These are phyloP conservation scores for Ascoidea rubescens DNA, from an alignment of 805 yeast species.

Conservation along the genomic window DNA sequence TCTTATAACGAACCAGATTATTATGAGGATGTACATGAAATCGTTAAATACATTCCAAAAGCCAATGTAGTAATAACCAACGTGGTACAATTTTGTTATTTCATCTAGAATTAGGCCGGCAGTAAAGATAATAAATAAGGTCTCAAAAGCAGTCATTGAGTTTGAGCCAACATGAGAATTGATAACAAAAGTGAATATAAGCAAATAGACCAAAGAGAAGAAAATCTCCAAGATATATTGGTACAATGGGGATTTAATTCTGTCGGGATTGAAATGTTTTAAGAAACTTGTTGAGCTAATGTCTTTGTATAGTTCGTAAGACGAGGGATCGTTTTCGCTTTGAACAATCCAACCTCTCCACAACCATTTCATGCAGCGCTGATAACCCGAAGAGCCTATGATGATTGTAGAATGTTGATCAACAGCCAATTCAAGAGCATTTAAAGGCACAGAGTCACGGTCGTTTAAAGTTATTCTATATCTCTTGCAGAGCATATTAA, in stretches of 20 bases:
- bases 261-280: slow-evolving; percentile 65
- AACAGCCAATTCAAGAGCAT: slow-evolving; percentile 73
- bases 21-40: slow-evolving; percentile 41
- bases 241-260: slow-evolving; percentile 75
- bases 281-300: slow-evolving; percentile 38
- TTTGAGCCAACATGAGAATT: slow-evolving; percentile 12
- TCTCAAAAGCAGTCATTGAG: slow-evolving; percentile 33
- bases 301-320: slow-evolving; percentile 51
- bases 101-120: slow-evolving; percentile 58
- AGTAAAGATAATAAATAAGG: slow-evolving; percentile 49
- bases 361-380: slow-evolving; percentile 75
- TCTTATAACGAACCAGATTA: slow-evolving; percentile 41
- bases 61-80: slow-evolving; percentile 58
- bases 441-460: slow-evolving; percentile 47
- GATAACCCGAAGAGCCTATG: slow-evolving; percentile 72
- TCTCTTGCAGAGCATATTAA: slow-evolving; percentile 66
- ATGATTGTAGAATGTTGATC: slow-evolving; percentile 71
- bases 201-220: slow-evolving; percentile 49
- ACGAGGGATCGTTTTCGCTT: slow-evolving; percentile 51
- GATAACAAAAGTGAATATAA: slow-evolving; percentile 42
- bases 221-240: slow-evolving; percentile 63
- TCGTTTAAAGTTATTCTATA: slow-evolving; percentile 53
- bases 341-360: slow-evolving; percentile 93
- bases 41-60: slow-evolving; percentile 76
- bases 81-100: slow-evolving; percentile 53